phyloP scores from a whole-genome alignment of 2,329 filamentous ascomycete genomes.

The Lanzia echinophila region DNA sequence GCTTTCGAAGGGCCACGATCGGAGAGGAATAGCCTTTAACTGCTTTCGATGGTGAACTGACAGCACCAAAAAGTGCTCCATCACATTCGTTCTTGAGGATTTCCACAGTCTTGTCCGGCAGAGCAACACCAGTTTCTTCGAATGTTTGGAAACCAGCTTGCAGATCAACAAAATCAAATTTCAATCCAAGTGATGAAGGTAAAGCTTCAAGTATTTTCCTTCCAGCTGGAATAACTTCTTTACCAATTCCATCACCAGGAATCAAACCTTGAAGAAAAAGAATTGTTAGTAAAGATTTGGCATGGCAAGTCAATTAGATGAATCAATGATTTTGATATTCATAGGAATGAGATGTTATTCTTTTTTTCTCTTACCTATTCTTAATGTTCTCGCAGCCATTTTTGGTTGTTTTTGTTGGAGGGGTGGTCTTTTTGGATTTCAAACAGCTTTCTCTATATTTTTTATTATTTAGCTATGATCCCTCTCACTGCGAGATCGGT shows the following conservation, averaged over 20 bases:
- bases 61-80: slow-evolving; percentile 92
- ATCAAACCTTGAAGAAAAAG: slow-evolving; percentile 64
- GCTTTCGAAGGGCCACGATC: slow-evolving; percentile 84
- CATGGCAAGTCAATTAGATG: not conserved
- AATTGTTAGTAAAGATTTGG: not conserved
- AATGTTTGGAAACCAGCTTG: slow-evolving; percentile 92
- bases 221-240: slow-evolving; percentile 94
- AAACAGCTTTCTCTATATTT: not conserved
- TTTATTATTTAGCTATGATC: not conserved
- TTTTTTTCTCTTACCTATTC: slow-evolving; percentile 51
- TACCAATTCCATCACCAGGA: slow-evolving; percentile 95
- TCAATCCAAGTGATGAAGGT: slow-evolving; percentile 80
- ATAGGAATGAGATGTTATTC: not conserved
- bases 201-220: slow-evolving; percentile 89
- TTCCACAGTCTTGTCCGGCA: slow-evolving; percentile 87
- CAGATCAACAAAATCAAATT: slow-evolving; percentile 91
- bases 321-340: too few relatives aligned
- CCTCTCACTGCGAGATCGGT: slow-evolving; percentile 16
- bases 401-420: slow-evolving; percentile 14
- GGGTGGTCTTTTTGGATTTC: not conserved
- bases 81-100: slow-evolving; percentile 87
- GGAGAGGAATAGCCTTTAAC: slow-evolving; percentile 95
- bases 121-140: slow-evolving; percentile 77
- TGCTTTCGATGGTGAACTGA: slow-evolving; percentile 81
- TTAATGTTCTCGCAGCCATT: slow-evolving; percentile 59